A percentile compares a stretch with the other conserved stretches of the same genome.
These are phyloP conservation scores for Abelmoschus esculentus DNA, from an alignment of 345 rosid genomes.

Conservation along the genomic window DNA sequence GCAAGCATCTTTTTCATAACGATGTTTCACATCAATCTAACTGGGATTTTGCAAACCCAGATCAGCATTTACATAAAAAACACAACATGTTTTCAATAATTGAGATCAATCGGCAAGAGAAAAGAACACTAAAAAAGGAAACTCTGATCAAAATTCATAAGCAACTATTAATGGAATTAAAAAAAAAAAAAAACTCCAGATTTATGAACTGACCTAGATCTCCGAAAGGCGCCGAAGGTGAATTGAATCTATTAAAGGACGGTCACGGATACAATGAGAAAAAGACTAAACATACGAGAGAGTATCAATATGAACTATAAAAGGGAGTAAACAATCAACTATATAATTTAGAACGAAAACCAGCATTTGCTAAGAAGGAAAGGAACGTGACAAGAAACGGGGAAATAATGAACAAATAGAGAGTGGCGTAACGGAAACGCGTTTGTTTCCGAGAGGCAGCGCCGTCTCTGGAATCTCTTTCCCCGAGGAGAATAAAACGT, in stretches of 20 bases:
- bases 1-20: neutral
- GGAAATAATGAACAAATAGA: neutral
- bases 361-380: neutral
- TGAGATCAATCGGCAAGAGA: neutral
- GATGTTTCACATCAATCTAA: neutral
- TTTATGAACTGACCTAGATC: conserved; percentile 6
- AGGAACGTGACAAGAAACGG: neutral
- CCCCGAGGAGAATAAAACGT: neutral
- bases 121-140: neutral
- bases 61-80: neutral
- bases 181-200: neutral
- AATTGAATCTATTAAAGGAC: neutral
- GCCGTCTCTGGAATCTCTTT: conserved; percentile 8
- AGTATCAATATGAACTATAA: neutral
- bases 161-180: neutral
- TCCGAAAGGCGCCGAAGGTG: neutral
- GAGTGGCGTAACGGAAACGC: neutral
- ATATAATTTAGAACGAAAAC: neutral
- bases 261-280: neutral
- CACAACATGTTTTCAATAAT: neutral
- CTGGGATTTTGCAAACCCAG: neutral
- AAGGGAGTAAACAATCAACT: neutral
- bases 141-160: conserved; percentile 5
- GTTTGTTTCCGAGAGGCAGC: neutral
- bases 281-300: neutral